Base-by-base conservation (phyloP, 306 rosid genomes). In the Glycine tomentella region DNA sequence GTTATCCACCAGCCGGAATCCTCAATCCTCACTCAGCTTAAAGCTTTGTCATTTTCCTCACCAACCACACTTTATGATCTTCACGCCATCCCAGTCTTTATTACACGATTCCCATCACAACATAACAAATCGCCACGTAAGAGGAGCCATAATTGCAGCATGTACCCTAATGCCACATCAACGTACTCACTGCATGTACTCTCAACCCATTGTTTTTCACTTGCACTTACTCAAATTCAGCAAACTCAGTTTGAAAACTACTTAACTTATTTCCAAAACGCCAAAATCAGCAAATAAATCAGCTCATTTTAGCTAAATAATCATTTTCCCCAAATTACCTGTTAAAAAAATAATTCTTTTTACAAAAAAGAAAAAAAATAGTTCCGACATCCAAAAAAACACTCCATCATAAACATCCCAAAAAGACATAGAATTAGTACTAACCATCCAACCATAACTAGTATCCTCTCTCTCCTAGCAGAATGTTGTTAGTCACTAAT, bases 21-120 rank as follows among this genome's bases (percentile, higher is more conserved):
- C 51, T 46, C 11, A 9, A 9, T 46, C 51, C 57, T 16, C 31
- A 25, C 31, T 25, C 9, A 56, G 45, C 46, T 56, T 8, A n/a
- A 25, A 12, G 16, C 45, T 69, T 69, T 63, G 73, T 72, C 53
- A 11, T 59, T 62, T 67, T 70, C 81, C 38, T 81, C 74, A 71
- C 82, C 62, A 42, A 63, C 79, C 48, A 56, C 74, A 76, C n/a
- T 14, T 25, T 45, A 63, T 53, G 57, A 72, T 14, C 38, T 13
- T 17, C 58, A 52, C 53, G 9, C 34, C 12, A 0, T 36, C 9
- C 31, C 3, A 11, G 15, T 73, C 13, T n/a, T 68, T 66, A 67
- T 45, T 20, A 57, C 15, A 46, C 9, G 44, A 73, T 51, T 64
- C 56, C 20, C 67, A 40, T 49, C 67, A 69, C 74, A 70, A 69